phyloP scores from a whole-genome alignment of 768 basidiomycete genomes.

The Amanita subjunquillea region DNA sequence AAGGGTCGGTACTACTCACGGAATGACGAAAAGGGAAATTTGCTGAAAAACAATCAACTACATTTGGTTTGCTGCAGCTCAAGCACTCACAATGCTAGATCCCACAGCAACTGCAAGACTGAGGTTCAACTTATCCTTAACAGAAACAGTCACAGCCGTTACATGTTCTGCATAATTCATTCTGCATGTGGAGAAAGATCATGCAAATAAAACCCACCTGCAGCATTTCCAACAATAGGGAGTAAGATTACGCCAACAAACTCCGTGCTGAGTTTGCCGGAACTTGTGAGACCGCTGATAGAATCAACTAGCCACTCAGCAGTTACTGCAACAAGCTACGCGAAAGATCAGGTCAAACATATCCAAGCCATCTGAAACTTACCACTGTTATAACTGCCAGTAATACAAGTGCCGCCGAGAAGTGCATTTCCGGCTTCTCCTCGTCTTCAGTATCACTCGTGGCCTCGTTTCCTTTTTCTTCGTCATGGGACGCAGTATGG shows the following conservation, averaged over 20 bases:
- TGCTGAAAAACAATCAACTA: conserved; percentile 34
- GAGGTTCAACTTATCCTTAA: conserved; percentile 82
- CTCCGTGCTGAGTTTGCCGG: conserved; percentile 53
- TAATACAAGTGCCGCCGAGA: conserved; percentile 41
- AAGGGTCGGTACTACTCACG: conserved; percentile 32
- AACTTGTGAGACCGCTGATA: conserved; percentile 60
- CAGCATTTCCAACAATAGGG: conserved; percentile 88
- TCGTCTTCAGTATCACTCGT: conserved; percentile 24
- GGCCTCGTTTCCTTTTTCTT: conserved; percentile 6
- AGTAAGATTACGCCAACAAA: conserved; percentile 82
- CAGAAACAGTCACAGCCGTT: conserved; percentile 85
- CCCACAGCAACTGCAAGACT: conserved; percentile 88
- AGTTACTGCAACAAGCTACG: conserved; percentile 48
- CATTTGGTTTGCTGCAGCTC: background rate
- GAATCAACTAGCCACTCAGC: conserved; percentile 73
- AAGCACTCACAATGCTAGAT: conserved; percentile 57
- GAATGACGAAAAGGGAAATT: conserved; percentile 79
- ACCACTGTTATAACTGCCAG: conserved; percentile 58
- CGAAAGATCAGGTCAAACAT: conserved; percentile 13
- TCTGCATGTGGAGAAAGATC: background rate
- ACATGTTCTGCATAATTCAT: conserved; percentile 51
- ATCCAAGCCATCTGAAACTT: conserved; percentile 21
- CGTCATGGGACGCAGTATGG: background rate
- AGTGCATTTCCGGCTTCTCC: conserved; percentile 44
- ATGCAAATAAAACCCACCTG: conserved; percentile 30